A percentile compares a stretch with the other conserved stretches of the same genome.
Conservation (phyloP, 169 alveolate species). For the Plasmodium gallinaceum region DNA sequence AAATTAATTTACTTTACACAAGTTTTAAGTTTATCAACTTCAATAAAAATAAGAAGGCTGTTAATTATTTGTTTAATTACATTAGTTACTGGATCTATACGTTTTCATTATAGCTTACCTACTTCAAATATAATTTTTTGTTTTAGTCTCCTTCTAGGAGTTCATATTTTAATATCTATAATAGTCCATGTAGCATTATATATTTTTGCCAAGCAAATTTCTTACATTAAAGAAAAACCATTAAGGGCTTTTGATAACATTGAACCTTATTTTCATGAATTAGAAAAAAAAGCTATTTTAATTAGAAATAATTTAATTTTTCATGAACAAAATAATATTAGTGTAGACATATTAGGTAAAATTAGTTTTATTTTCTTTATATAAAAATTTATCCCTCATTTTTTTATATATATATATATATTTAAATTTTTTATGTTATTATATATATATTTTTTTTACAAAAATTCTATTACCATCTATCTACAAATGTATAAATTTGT, state of each 20-base stretch:
- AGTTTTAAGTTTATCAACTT: slow-evolving; percentile 47
- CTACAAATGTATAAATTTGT: too few species aligned
- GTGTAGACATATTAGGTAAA: slow-evolving; percentile 73
- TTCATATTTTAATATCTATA: slow-evolving; percentile 25
- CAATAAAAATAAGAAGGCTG: slow-evolving; percentile 46
- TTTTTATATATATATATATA: neutral
- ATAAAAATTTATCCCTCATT: neutral
- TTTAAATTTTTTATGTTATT: too few species aligned
- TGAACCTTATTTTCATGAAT: slow-evolving; percentile 62
- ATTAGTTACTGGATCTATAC: slow-evolving; percentile 35
- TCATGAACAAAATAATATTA: slow-evolving; percentile 50
- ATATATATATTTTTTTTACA: too few species aligned
- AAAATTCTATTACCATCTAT: too few species aligned
- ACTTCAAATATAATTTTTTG: slow-evolving; percentile 3
- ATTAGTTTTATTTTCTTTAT: neutral
- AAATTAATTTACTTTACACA: slow-evolving; percentile 41
- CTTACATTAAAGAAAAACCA: slow-evolving; percentile 63
- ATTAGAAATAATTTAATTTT: slow-evolving; percentile 63
- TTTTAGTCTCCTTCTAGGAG: slow-evolving; percentile 28
- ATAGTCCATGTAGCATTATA: slow-evolving; percentile 34
- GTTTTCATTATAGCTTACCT: slow-evolving; percentile 35
- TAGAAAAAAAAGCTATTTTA: slow-evolving; percentile 71
- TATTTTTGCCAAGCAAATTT: slow-evolving; percentile 43
- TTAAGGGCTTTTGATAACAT: slow-evolving; percentile 60
- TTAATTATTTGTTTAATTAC: slow-evolving; percentile 25